phyloP scores from a whole-genome alignment of 495 filamentous ascomycete species.

The Jackrogersella minutella region DNA sequence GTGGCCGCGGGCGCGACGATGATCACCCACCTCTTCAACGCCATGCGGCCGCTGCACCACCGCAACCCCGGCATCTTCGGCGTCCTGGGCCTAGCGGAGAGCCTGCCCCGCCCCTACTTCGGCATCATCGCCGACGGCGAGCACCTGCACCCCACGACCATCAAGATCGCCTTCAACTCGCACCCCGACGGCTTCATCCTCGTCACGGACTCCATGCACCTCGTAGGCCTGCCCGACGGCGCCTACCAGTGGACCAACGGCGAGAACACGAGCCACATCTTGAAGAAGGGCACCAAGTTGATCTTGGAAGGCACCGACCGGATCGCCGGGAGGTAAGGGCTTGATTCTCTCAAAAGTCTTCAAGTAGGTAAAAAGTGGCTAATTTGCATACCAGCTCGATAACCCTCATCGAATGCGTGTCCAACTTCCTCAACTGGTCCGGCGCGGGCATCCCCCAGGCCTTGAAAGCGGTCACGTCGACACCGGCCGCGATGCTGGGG shows the following conservation, averaged over 20 bases:
- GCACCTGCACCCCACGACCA: constrained; percentile 69
- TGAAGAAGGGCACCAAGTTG: constrained; percentile 72
- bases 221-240: constrained; percentile 76
- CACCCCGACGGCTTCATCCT: constrained; percentile 70
- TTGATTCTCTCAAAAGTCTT: neutral
- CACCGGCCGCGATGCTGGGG: constrained; percentile 77
- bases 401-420: constrained; percentile 79
- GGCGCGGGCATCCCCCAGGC: constrained; percentile 69
- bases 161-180: constrained; percentile 69
- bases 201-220: constrained; percentile 73
- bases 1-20: constrained; percentile 76
- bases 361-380: neutral
- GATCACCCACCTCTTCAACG: constrained; percentile 92
- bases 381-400: constrained; percentile 59
- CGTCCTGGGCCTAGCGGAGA: constrained; percentile 63
- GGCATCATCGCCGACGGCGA: constrained; percentile 73
- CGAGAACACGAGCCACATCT: constrained; percentile 61
- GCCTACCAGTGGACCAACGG: constrained; percentile 83
- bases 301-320: constrained; percentile 73
- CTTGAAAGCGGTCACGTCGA: constrained; percentile 73
- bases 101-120: constrained; percentile 63
- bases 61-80: constrained; percentile 87
- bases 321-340: constrained; percentile 74
- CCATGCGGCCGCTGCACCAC: constrained; percentile 85
- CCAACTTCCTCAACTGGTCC: constrained; percentile 79